A percentile compares a stretch with the other conserved stretches of the same genome.
phyloP scores from a whole-genome alignment of 768 basidiomycete species.

The Hericium rajendrae region DNA sequence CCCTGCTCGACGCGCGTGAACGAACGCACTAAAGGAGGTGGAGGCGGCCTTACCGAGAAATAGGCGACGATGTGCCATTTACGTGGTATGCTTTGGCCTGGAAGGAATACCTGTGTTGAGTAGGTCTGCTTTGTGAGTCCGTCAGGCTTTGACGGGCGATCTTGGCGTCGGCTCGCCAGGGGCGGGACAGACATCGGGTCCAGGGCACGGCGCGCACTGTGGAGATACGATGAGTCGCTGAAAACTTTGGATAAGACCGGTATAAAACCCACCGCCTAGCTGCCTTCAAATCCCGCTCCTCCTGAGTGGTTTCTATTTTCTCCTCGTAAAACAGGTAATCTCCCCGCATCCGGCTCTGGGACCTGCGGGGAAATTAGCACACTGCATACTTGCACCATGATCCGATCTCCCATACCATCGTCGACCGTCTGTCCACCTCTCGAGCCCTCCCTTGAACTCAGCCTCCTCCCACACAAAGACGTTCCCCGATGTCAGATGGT shows the following conservation, averaged over 20 bases:
- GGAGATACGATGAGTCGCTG: neutral
- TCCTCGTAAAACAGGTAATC: conserved; percentile 81
- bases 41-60: conserved; percentile 47
- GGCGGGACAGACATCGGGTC: conserved; percentile 51
- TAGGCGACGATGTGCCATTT: conserved; percentile 85
- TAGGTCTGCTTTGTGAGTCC: conserved; percentile 85
- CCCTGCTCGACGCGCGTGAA: conserved; percentile 31
- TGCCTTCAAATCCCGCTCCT: conserved; percentile 71
- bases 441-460: conserved; percentile 48
- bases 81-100: conserved; percentile 43
- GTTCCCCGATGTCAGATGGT: conserved; percentile 61
- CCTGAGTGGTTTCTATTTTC: conserved; percentile 71
- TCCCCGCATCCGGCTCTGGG: conserved; percentile 76
- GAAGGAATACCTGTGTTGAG: conserved; percentile 63
- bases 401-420: conserved; percentile 42
- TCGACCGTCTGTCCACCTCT: conserved; percentile 77
- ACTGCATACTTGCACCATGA: too few species aligned
- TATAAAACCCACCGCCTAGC: conserved; percentile 50
- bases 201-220: conserved; percentile 47
- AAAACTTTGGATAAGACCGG: neutral
- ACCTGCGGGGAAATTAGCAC: conserved; percentile 33
- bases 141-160: conserved; percentile 67
- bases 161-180: conserved; percentile 59
- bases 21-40: conserved; percentile 1
- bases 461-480: conserved; percentile 85